phyloP scores from a whole-genome alignment of 129 eudicot genomes.

The Smallanthus sonchifolius region DNA sequence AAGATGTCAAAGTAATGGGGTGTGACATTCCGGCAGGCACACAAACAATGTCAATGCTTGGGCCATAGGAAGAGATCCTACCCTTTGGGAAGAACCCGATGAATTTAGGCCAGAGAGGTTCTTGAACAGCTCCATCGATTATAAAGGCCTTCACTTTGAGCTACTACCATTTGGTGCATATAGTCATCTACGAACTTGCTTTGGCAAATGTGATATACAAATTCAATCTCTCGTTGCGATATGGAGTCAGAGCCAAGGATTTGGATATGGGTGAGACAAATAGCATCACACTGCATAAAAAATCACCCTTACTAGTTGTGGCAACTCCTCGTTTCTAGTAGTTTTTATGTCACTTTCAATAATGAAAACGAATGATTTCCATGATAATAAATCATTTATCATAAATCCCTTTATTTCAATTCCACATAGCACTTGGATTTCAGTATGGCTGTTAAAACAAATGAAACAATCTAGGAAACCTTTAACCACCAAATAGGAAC shows the following conservation, averaged over 20 bases:
- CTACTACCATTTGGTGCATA: not conserved
- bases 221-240: not conserved
- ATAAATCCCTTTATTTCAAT: no score
- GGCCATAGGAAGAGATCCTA: conserved; percentile 51
- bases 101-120: conserved; percentile 32
- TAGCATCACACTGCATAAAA: not conserved
- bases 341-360: not conserved
- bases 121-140: not conserved
- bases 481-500: no score
- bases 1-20: conserved; percentile 37
- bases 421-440: no score
- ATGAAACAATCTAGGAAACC: no score
- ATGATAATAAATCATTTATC: no score
- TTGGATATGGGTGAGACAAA: not conserved
- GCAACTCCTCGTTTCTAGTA: not conserved
- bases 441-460: no score
- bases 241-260: not conserved
- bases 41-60: conserved; percentile 41
- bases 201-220: not conserved
- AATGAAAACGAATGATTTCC: no score
- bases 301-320: not conserved
- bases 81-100: conserved; percentile 40
- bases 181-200: not conserved
- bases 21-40: conserved; percentile 41
- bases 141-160: not conserved